Evolutionary conservation across 2,329 filamentous ascomycete species (phyloP), one percentile per base, ranked within the genome.

Genomic region (Aspergillus pseudotamarii): DNA sequence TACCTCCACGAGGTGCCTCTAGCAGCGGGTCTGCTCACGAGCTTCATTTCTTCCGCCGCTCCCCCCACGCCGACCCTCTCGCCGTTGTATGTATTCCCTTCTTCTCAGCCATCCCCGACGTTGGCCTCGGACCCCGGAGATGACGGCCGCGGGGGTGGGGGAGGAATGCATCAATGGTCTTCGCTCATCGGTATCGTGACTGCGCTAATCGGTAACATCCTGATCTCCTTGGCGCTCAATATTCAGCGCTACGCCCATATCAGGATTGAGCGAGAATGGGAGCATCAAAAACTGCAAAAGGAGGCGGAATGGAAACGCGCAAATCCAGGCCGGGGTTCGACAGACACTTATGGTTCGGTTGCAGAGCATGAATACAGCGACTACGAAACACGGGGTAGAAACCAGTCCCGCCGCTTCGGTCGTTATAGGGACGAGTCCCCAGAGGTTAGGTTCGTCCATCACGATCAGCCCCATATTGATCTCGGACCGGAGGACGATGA

Each of bases 231-330:
- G 66, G 95, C 95, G 14, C 87, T 99, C 65, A 99, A 99, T 75
- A 94, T 96, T 57, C 95, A 99, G 79, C 89, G 95, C 68, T 98
- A 98, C 76, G 94, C 95, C 38, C 95, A 99, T 75, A 92, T 95
- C 62, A 87, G 90, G 61, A 85, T 99, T 65, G 88, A 92, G 66
- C 85, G 89, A 70, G 89, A 94, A 75, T 88, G 85, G 69, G 83
- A 85, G 53, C 84, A 86, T 65, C 81, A 84, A 53, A 84, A 85
- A 58, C 82, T 84, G 64, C 84, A 82, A 54, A 83, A 85, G 50
- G 85, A 81, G 67, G 81, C 84, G 57, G 82, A 84, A n/a, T 72
- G 84, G 70, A 86, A 84, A 69, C 82, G 81, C 48, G 75, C 77
- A 9, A 66, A 67, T 43, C 64, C 69, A 1, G 68, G 64, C 21